A percentile compares a stretch with the other conserved stretches of the same genome.
Evolutionary conservation across 768 basidiomycete species (phyloP).

Genomic region (Suillus hirtellus): DNA sequence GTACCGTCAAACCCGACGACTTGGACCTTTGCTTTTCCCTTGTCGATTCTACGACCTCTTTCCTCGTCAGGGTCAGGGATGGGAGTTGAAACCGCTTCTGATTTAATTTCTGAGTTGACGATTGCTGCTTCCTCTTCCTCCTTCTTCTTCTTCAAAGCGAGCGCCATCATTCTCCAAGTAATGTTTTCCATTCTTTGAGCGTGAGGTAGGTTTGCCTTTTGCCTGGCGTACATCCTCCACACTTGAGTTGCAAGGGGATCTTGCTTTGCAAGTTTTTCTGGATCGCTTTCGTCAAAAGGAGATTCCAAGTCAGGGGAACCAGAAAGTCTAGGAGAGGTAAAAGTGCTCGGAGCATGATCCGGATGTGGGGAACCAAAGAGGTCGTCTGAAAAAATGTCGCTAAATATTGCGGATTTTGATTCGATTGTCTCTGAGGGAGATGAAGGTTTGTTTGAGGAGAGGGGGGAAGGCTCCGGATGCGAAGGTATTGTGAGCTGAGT

Average conservation of each 20-base stretch:
- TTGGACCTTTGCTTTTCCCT: constrained; percentile 75
- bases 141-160: constrained; percentile 88
- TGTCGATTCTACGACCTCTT: constrained; percentile 75
- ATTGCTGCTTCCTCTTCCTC: constrained; percentile 57
- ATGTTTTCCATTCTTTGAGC: constrained; percentile 97
- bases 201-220: constrained; percentile 86
- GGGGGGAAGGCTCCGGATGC: constrained; percentile 35
- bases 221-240: constrained; percentile 94
- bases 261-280: constrained; percentile 70
- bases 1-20: constrained; percentile 82
- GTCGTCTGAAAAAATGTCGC: constrained; percentile 71
- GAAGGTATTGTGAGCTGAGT: constrained; percentile 37
- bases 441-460: constrained; percentile 34
- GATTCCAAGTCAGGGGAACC: constrained; percentile 69
- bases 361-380: constrained; percentile 44
- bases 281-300: constrained; percentile 49
- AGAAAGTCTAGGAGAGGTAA: constrained; percentile 63
- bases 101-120: constrained; percentile 24
- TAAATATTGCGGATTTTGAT: constrained; percentile 63
- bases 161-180: constrained; percentile 98
- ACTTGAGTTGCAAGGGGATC: constrained; percentile 95
- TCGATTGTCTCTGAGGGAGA: constrained; percentile 46
- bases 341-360: constrained; percentile 47
- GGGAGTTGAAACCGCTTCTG: constrained; percentile 17
- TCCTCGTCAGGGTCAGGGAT: constrained; percentile 38